phyloP scores from a whole-genome alignment of 352 stramenopile species.

The Phytophthora macrochlamydospora region DNA sequence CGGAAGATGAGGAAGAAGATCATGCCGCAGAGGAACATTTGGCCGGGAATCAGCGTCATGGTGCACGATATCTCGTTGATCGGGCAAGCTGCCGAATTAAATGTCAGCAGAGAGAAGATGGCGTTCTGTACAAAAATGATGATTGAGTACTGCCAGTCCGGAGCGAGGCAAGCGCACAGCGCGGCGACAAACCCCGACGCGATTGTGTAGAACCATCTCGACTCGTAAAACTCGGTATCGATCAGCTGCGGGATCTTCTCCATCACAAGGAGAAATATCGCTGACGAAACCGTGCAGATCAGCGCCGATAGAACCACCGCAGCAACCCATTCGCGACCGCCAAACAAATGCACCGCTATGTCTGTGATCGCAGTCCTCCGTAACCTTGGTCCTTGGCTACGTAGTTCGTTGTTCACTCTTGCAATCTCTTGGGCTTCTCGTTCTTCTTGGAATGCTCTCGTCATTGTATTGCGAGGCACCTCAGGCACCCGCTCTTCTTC shows the following conservation, averaged over 20 bases:
- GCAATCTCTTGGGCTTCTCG: constrained; percentile 32
- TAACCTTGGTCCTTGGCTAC: constrained; percentile 26
- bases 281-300: constrained; percentile 35
- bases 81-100: constrained; percentile 65
- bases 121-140: constrained; percentile 49
- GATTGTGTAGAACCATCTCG: constrained; percentile 49
- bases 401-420: constrained; percentile 34
- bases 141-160: constrained; percentile 53
- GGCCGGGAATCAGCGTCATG: constrained; percentile 32
- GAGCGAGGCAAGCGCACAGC: constrained; percentile 54
- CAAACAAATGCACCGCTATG: constrained; percentile 26
- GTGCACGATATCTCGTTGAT: constrained; percentile 61
- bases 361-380: constrained; percentile 33
- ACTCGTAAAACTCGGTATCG: constrained; percentile 59
- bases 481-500: constrained; percentile 5
- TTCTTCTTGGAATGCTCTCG: constrained; percentile 30
- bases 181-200: constrained; percentile 41
- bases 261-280: constrained; percentile 36
- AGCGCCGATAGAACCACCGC: constrained; percentile 39
- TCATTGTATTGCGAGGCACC: constrained; percentile 6
- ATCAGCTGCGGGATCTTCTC: constrained; percentile 39
- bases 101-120: constrained; percentile 56
- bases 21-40: constrained; percentile 46
- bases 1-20: constrained; percentile 52
- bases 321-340: constrained; percentile 52